A percentile compares a stretch with the other conserved stretches of the same genome.
Evolutionary conservation across 805 yeast genomes (phyloP).

Genomic region (Metschnikowia rubicola): DNA sequence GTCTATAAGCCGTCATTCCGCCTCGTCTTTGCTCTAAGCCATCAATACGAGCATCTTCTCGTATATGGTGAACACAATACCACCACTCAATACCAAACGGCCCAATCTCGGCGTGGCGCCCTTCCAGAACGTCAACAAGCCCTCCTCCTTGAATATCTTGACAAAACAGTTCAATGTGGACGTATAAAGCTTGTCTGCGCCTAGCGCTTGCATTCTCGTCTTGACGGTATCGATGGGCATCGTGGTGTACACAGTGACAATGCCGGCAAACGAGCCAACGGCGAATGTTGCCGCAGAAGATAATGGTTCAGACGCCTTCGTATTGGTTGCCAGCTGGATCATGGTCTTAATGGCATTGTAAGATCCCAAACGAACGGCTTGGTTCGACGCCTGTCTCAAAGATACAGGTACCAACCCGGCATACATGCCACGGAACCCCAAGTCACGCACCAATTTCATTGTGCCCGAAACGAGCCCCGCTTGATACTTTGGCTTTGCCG

Average conservation of each 20-base stretch:
- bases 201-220: slow-evolving; percentile 94
- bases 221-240: slow-evolving; percentile 96
- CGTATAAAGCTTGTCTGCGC: slow-evolving; percentile 64
- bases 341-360: slow-evolving; percentile 82
- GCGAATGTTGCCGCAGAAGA: slow-evolving; percentile 77
- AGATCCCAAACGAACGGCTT: slow-evolving; percentile 90
- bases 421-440: slow-evolving; percentile 81
- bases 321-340: slow-evolving; percentile 64
- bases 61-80: slow-evolving; percentile 93
- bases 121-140: slow-evolving; percentile 89
- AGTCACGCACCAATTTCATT: slow-evolving; percentile 61
- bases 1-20: too few relatives aligned
- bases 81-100: slow-evolving; percentile 88
- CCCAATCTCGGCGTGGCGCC: slow-evolving; percentile 98
- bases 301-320: slow-evolving; percentile 70
- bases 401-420: slow-evolving; percentile 92
- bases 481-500: slow-evolving; percentile 73
- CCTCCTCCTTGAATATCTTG: slow-evolving; percentile 80
- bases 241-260: slow-evolving; percentile 84
- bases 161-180: slow-evolving; percentile 81
- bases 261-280: slow-evolving; percentile 88
- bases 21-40: slow-evolving; percentile 20
- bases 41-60: slow-evolving; percentile 78
- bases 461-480: slow-evolving; percentile 60
- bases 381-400: slow-evolving; percentile 92